Conservation (phyloP, 805 yeast genomes). For the Sungouiozyma intestinalis region DNA sequence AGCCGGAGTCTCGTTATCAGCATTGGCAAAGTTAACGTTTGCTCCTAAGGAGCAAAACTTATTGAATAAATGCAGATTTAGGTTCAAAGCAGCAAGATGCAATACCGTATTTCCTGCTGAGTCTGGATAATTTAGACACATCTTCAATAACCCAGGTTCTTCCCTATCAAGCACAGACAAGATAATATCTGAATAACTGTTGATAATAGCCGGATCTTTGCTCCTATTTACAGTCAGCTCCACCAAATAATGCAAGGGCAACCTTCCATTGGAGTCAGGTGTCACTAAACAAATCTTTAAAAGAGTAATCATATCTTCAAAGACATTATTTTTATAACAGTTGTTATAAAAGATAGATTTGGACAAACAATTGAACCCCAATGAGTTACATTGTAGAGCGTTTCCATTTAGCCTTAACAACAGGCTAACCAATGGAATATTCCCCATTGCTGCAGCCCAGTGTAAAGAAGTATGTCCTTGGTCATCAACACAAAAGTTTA, state of each 20-base stretch:
- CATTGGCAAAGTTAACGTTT: slow-evolving; percentile 21
- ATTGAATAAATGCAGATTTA: slow-evolving; percentile 25
- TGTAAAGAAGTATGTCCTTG: slow-evolving; percentile 77
- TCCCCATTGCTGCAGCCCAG: slow-evolving; percentile 80
- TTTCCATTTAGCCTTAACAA: slow-evolving; percentile 48
- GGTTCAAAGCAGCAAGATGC: slow-evolving; percentile 50
- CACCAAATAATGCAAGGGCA: slow-evolving; percentile 62
- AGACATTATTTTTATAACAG: slow-evolving; percentile 53
- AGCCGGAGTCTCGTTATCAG: slow-evolving; percentile 24
- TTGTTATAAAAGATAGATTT: slow-evolving; percentile 63
- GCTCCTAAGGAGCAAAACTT: slow-evolving; percentile 26
- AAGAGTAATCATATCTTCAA: slow-evolving; percentile 46
- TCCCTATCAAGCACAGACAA: slow-evolving; percentile 33
- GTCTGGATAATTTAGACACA: slow-evolving; percentile 68
- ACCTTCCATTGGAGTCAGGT: slow-evolving; percentile 61
- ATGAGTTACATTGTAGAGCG: slow-evolving; percentile 39
- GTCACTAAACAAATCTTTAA: slow-evolving; percentile 57
- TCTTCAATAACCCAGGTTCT: slow-evolving; percentile 38
- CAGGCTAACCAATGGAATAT: slow-evolving; percentile 47
- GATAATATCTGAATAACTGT: slow-evolving; percentile 45
- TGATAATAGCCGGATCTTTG: slow-evolving; percentile 38
- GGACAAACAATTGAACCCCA: slow-evolving; percentile 62
- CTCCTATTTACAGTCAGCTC: slow-evolving; percentile 42
- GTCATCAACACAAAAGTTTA: slow-evolving; percentile 60
- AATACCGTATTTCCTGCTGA: slow-evolving; percentile 76